Conservation (phyloP, 169 alveolate species). For the Miamiensis avidus region DNA sequence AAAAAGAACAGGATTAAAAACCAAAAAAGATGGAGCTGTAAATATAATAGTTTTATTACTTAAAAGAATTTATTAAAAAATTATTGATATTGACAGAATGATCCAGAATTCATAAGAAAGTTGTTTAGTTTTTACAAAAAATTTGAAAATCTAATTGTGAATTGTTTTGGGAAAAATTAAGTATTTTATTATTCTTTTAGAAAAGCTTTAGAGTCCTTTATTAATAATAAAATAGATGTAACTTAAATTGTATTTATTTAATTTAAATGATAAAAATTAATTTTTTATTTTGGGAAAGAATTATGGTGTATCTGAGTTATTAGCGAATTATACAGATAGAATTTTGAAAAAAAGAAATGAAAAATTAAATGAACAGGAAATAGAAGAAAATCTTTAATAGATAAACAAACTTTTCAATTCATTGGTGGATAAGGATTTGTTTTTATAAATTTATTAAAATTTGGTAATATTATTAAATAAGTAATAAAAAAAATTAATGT, state of each 20-base stretch:
- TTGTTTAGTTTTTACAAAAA: no score
- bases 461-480: neutral
- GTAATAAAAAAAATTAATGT: neutral
- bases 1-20: neutral
- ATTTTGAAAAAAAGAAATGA: neutral
- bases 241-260: neutral
- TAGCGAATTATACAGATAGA: slow-evolving; percentile 21
- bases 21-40: neutral
- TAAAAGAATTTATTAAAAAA: no score
- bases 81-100: neutral
- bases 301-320: slow-evolving; percentile 15
- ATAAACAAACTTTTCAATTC: slow-evolving; percentile 15
- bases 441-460: neutral
- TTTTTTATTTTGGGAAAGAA: neutral
- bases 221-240: slow-evolving; percentile 10
- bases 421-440: slow-evolving; percentile 16
- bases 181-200: neutral
- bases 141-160: neutral
- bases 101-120: neutral
- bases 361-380: slow-evolving; percentile 6
- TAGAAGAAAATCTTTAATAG: slow-evolving; percentile 7
- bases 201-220: slow-evolving; percentile 6
- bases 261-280: no score
- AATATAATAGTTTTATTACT: neutral
- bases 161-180: neutral